Base-by-base conservation (phyloP, 139 green algal genomes). In the Picochlorum sp. region DNA sequence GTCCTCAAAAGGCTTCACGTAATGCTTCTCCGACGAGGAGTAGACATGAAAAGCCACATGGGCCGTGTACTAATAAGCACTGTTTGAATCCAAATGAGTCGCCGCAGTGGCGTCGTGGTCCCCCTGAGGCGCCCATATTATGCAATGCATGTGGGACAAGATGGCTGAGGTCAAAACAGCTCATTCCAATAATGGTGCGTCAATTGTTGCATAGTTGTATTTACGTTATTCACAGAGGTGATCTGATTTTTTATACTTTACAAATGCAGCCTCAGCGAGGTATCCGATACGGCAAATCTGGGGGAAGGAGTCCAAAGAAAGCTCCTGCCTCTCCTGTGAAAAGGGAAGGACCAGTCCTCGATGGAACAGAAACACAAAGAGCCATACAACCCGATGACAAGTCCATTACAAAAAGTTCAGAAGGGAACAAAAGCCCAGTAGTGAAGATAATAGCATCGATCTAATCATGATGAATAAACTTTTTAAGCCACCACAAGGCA, bases 81-180 rank as follows among this genome's bases (percentile, higher is more conserved):
- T 77, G 71, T 20, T 64, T 68, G 41, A 57, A 69, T 49, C 71
- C 71, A 6, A 32, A 70, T 14, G 72, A 74, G 21, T 71, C 60
- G 4, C 72, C 72, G 13, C 72, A 79, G 56, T 90, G 84, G 84
- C 75, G 84, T 20, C 76, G 79, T 26, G 84, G 84, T 2, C 83
- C 84, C 2, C 66, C 80, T 2, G 52, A 62, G 16, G 72, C 77
- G 58, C 79, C 83, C 38, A 66, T 85, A 54, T 74, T 90, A 6
- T 90, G 84, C 76, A 90, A 90, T 61, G 84, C 84, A 30, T 90
- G 84, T 64, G 84, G 84, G 38, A 87, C 82, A 0, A 68, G 82
- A 26, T 89, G 65, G 65, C 65, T 77, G 21, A 58, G 71, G 46
- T 73, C 72, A 49, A 64, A 64, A 56, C 67, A 64, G 3, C 61